Evolutionary conservation across 371 early-diverging fungal genomes (phyloP), one percentile per base, ranked within the genome.

Genomic region (Mortierella sp.): DNA sequence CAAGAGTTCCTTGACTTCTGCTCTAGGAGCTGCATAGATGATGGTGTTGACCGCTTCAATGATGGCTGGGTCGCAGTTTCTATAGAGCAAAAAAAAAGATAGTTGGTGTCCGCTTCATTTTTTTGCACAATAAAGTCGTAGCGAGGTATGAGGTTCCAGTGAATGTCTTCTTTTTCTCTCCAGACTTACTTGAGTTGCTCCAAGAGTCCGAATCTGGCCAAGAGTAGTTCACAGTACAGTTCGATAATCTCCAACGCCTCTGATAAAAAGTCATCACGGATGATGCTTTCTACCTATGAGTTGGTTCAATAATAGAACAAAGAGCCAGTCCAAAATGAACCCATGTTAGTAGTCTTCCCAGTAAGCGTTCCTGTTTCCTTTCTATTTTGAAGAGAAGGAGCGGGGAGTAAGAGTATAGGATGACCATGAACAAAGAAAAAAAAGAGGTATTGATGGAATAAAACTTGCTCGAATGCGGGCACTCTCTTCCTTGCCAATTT

Each of bases 221-320:
- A 80, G 29, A 98, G 81, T 30, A 95, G 81, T 74, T 98, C 97
- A 72, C 95, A 94, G 66, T 93, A 95, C 19, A 97, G 88, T 74
- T 96, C 95, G 51, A 97, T 79, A 43, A 95, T 92, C 82, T 98
- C 98, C 86, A 97, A 73, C 7, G 95, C 97, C 79, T 98, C 98
- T 44, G 92, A 86, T 63, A 88, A 84, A 59, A 92, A 89, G 83
- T 98, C 98, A 75, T 98, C 97, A 7, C 96, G 91, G 64, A 98
- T 97, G 58, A 98, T 92, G 80, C 92, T 90, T 64, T 97, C 97
- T 3, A 91, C 91, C 89, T 89, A 64, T 4, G 46, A 45, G 9
- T 14, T 12, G 51, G 21, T n/a, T n/a, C n/a, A 7, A 26, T 11
- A 30, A 12, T 7, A 21, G 23, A 60, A n/a, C 26, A 7, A 29